These are phyloP conservation scores for Straminergon stramineum DNA, from an alignment of 225 moss, liverwort and hornwort genomes.

Conservation along the genomic window DNA sequence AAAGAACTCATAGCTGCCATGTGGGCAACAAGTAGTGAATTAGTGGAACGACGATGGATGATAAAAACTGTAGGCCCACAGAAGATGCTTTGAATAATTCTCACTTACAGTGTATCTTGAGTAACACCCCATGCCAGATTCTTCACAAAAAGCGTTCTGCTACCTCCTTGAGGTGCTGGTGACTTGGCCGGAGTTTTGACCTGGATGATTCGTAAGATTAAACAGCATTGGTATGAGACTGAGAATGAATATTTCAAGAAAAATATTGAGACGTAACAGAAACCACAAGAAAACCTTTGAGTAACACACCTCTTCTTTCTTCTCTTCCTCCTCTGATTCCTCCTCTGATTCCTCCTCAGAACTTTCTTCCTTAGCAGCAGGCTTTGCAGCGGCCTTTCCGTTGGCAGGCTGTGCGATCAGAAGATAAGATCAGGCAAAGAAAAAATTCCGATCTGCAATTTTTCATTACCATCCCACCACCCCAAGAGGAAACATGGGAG, in stretches of 20 bases:
- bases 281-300: neutral
- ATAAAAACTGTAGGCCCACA: neutral
- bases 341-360: slow-evolving; percentile 36
- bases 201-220: neutral
- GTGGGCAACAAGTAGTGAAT: neutral
- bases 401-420: slow-evolving; percentile 6
- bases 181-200: slow-evolving; percentile 36
- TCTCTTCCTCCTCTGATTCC: slow-evolving; percentile 30
- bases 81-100: too few species aligned
- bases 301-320: slow-evolving; percentile 6
- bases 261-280: neutral
- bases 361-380: slow-evolving; percentile 12
- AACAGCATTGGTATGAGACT: neutral
- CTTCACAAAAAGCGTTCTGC: slow-evolving; percentile 73
- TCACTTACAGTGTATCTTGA: slow-evolving; percentile 49
- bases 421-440: neutral
- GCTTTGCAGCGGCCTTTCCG: slow-evolving; percentile 21
- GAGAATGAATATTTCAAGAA: neutral
- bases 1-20: slow-evolving; percentile 58
- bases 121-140: slow-evolving; percentile 70
- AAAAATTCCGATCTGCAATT: neutral
- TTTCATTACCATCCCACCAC: neutral
- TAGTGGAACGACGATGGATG: neutral
- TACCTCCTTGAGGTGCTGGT: slow-evolving; percentile 24
- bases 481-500: neutral